Conservation (phyloP, 2,329 filamentous ascomycete species). For the Herpotrichia juniperi region DNA sequence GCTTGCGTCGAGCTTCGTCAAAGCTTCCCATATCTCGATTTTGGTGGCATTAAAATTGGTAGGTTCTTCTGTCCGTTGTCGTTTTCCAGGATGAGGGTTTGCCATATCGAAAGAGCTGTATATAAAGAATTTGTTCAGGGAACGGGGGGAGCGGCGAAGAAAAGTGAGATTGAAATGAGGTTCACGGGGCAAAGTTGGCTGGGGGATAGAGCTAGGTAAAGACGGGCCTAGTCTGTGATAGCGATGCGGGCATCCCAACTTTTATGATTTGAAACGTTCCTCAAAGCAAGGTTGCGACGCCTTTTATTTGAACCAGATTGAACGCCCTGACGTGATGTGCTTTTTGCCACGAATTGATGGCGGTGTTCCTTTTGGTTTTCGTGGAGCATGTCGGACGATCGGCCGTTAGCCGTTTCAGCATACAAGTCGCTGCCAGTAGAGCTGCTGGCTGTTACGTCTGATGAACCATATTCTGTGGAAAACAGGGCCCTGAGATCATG, state of each 20-base stretch:
- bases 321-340: neutral
- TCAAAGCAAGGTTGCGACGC: neutral
- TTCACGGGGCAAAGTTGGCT: slow-evolving; percentile 1
- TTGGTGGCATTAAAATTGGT: neutral
- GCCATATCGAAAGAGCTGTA: neutral
- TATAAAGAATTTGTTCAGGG: neutral
- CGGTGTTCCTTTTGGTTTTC: neutral
- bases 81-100: neutral
- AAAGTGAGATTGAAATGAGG: slow-evolving; percentile 1
- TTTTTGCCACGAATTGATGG: neutral
- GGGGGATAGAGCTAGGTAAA: neutral
- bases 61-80: neutral
- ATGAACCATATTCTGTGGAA: neutral
- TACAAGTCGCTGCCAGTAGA: neutral
- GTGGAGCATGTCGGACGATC: neutral
- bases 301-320: neutral
- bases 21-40: neutral
- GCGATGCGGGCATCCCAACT: neutral
- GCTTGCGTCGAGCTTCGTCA: neutral
- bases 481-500: neutral
- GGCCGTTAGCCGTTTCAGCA: neutral
- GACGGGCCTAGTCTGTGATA: neutral
- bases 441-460: neutral
- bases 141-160: neutral
- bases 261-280: neutral